Base-by-base conservation (phyloP, 75 land plant genomes). In the Cupressus sempervirens region DNA sequence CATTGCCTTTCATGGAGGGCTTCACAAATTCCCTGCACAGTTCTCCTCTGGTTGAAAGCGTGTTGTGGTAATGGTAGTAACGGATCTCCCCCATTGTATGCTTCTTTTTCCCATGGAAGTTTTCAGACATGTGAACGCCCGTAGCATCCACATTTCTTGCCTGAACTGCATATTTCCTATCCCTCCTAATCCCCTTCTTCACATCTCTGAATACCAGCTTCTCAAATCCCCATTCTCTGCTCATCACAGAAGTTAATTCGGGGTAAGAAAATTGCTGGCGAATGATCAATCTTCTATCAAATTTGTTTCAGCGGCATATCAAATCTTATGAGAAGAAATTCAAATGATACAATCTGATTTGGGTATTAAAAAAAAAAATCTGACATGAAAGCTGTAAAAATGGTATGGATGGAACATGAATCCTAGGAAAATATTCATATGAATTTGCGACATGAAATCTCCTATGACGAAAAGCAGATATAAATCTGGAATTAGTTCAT, bases 191-290 rank as follows among this genome's bases (percentile, higher is more conserved):
- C 9, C 95, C 91, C 70, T 75, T 88, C 86, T 91, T 91, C 53
- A 91, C 91, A 77, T 93, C 94, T 82, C 76, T 87, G 86, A 89
- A 97, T 14, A 97, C 93, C 41, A 97, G 87, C 89, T 94, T 97
- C 92, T 97, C 99, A 34, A 97, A 88, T 35, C 93, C 95, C 99
- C 99, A 97, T 86, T 89, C 89, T 90, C 97, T 97, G 90, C 83
- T 58, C 35, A 20, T 20, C 56, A 30, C 41, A 82, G 58, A 2
- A 23, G 9, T 0, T 10, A 43, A 3, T 52, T 54, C 7, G 0
- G 29, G 11, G 11, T 38, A 15, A 46, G 18, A 4, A 18, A 48
- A 16, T 30, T 13, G 13, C 4, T 43, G 32, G 6, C 18, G 11
- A 32, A n/a, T 7, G 32, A 82, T 4, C 23, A 11, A 30, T 43